Evolutionary conservation across 257 asterid genomes (phyloP), one percentile per base, ranked within the genome.

Genomic region (Linaria vulgaris): DNA sequence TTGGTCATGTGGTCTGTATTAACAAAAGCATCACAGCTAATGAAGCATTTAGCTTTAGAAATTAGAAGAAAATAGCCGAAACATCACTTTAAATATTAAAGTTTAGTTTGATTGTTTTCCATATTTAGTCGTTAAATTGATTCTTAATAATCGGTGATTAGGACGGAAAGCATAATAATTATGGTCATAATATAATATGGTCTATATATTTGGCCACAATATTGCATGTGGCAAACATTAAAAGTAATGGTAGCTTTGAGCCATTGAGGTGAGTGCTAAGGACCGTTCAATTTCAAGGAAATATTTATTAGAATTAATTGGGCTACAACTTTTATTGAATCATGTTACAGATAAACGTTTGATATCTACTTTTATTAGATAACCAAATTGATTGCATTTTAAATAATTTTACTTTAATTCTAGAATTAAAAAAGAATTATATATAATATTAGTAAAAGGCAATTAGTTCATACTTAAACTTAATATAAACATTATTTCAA

Each of bases 201-300:
- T 68, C 64, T 56, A 27, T 3, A 27, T 37, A 31, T 56, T 64
- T 61, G 64, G 41, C 59, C 56, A 67, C 84, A 70, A 41, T n/a
- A n/a, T n/a, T 65, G 52, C 85, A 81, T 73, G 84, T 80, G 82
- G 37, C 76, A 54, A 64, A 46, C 69, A 49, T 49, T 51, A 22
- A 5, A 25, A 51, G 20, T 22, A 52, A 15, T n/a, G 25, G 25
- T 43, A 23, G 14, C 9, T 34, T 30, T n/a, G 37, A 30, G 37
- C 6, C 37, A 2, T 30, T 3, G 44, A 48, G 57, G 17, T 8
- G 20, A 9, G 11, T n/a, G 17, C 46, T 45, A 6, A 8, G 14
- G 38, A 24, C 61, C 54, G 20, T 41, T 27, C 37, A 11, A 9
- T 62, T 30, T 25, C 43, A 16, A 46, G 31, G 27, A 25, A 27